A percentile compares a stretch with the other conserved stretches of the same genome.
These are phyloP conservation scores for Rutstroemia sydowiana DNA, from an alignment of 2,329 filamentous ascomycete species.

Conservation along the genomic window DNA sequence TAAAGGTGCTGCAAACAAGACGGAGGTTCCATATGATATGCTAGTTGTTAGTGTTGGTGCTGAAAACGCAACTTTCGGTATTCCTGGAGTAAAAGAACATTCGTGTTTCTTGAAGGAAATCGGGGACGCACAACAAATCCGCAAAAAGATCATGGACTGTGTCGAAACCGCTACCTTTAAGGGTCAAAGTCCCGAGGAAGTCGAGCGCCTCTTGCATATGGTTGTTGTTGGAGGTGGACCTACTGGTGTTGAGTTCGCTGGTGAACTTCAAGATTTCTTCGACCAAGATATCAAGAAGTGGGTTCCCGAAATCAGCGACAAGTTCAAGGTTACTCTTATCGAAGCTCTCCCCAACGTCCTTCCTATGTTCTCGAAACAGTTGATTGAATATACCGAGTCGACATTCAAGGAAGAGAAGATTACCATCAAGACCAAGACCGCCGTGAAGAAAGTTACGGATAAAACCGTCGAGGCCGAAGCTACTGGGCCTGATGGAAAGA, in stretches of 20 bases:
- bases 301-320: conserved; percentile 88
- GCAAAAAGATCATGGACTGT: conserved; percentile 99
- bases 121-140: conserved; percentile 87
- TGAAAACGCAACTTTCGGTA: conserved; percentile 97
- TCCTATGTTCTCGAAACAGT: conserved; percentile 96
- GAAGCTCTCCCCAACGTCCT: conserved; percentile 95
- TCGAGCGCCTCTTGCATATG: conserved; percentile 95
- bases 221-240: conserved; percentile 90
- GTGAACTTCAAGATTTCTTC: conserved; percentile 98
- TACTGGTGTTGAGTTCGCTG: conserved; percentile 96
- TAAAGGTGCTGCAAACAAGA: conserved; percentile 73
- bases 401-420: conserved; percentile 99
- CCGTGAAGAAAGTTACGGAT: conserved; percentile 95
- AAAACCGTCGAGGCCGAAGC: conserved; percentile 88
- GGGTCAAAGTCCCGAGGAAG: conserved; percentile 79
- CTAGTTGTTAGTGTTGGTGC: conserved; percentile 94
- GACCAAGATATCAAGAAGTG: conserved; percentile 97
- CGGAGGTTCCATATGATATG: conserved; percentile 96
- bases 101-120: conserved; percentile 99
- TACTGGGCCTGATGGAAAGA: conserved; percentile 74
- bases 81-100: conserved; percentile 89
- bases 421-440: conserved; percentile 94
- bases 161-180: conserved; percentile 98
- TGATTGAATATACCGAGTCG: conserved; percentile 98
- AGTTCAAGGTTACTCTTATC: conserved; percentile 95